Conservation (phyloP, 176 grass and related monocot genomes). For the Zoysia pacifica region DNA sequence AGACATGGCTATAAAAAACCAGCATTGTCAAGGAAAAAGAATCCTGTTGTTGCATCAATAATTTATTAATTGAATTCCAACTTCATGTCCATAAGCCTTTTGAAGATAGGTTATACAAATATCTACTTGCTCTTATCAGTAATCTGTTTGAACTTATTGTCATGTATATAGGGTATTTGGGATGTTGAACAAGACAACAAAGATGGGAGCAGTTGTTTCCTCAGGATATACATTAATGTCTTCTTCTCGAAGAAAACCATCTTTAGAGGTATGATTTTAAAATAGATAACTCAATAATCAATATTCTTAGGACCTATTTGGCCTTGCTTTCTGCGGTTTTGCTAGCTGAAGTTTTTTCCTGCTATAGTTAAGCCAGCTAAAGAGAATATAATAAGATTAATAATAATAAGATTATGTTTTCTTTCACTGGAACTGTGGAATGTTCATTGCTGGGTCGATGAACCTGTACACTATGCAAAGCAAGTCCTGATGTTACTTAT, state of each 20-base stretch:
- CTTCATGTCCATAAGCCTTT: neutral
- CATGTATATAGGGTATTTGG: conserved; percentile 71
- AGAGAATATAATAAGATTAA: too few relatives aligned
- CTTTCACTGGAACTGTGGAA: neutral
- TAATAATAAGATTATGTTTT: neutral
- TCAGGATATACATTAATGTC: conserved; percentile 75
- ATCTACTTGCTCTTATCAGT: conserved; percentile 18
- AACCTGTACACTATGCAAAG: too few relatives aligned
- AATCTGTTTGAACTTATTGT: conserved; percentile 11
- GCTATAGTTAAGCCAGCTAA: conserved; percentile 15
- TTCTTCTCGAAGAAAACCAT: conserved; percentile 88
- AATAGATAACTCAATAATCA: neutral
- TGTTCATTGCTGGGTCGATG: neutral
- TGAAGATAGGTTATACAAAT: conserved; percentile 7
- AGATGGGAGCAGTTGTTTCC: conserved; percentile 62
- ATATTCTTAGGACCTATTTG: neutral
- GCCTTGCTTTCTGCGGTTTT: neutral
- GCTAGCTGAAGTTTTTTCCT: neutral
- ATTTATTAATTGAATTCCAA: neutral
- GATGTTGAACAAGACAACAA: conserved; percentile 69
- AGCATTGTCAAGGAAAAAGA: neutral
- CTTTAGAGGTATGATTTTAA: conserved; percentile 79
- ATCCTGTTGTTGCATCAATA: neutral
- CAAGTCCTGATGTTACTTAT: too few relatives aligned
- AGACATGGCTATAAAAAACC: neutral